Evolutionary conservation across 208 protist genomes (phyloP), one percentile per base, ranked within the genome.

Genomic region (Blastocrithidia nonstop): DNA sequence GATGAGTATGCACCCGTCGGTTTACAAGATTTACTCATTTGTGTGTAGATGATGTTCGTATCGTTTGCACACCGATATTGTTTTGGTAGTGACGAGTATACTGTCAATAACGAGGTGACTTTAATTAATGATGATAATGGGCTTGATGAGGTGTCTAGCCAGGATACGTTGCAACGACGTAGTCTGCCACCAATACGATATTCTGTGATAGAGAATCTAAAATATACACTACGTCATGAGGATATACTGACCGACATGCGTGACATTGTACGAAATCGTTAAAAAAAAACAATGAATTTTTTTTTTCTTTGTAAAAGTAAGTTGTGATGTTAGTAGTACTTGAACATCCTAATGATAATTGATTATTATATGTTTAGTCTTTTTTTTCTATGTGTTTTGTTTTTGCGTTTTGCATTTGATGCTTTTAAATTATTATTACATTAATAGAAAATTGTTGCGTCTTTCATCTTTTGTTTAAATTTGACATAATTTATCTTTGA

Each of bases 41-140:
- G 87, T 51, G 48, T 91, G 29, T 82, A 94, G 47, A 94, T 94
- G 87, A 80, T 94, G 70, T 71, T 90, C 23, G 70, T 94, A 11
- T 74, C 82, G 19, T 88, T 92, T 43, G 81, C 65, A 11, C 86
- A 94, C 57, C 76, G 77, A 36, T 94, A 85, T 60, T 90, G 81
- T 65, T 94, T 94, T 44, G 76, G 80, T 42, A 85, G 72, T 32
- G 71, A 87, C n/a, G 71, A 85, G 50, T 94, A 79, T 58, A 57
- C 47, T 27, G 22, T 60, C 11, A 54, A 56, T 28, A 47, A 11
- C 37, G 35, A 25, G 11, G 13, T 38, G 4, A 56, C 55, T 31
- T 61, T 45, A 19, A 49, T 48, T 28, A 62, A 50, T n/a, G 60
- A 59, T 15, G 58, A 68, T 24, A 46, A 13, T 24, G 59, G 31